Conservation (phyloP, 1,139 yeast genomes). For the Diutina siamensis region DNA sequence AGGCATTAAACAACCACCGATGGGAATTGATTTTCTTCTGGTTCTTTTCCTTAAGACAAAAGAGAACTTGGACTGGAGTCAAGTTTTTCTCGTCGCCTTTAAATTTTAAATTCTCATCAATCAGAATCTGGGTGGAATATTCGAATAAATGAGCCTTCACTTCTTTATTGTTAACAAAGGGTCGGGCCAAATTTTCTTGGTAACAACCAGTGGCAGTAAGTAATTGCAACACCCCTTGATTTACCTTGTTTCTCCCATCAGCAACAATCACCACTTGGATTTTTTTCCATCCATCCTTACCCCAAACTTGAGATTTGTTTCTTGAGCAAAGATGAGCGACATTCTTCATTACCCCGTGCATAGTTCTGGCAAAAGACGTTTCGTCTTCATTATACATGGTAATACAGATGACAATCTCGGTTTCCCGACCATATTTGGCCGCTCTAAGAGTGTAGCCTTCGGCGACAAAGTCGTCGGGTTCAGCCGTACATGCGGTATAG, state of each 20-base stretch:
- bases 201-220: constrained; percentile 91
- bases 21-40: constrained; percentile 89
- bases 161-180: constrained; percentile 78
- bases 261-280: constrained; percentile 82
- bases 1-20: constrained; percentile 88
- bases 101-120: constrained; percentile 75
- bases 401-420: constrained; percentile 79
- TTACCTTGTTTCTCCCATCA: constrained; percentile 85
- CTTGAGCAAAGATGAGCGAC: constrained; percentile 79
- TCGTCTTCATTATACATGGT: constrained; percentile 98
- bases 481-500: constrained; percentile 86
- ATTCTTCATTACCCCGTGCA: constrained; percentile 89
- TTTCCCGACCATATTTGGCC: constrained; percentile 74
- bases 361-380: constrained; percentile 73
- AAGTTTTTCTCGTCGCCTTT: constrained; percentile 69
- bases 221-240: constrained; percentile 71
- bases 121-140: constrained; percentile 81
- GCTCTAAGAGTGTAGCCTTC: constrained; percentile 81
- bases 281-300: constrained; percentile 91
- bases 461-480: constrained; percentile 71
- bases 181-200: constrained; percentile 93
- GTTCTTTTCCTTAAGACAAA: constrained; percentile 81
- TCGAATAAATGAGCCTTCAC: constrained; percentile 92
- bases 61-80: constrained; percentile 85
- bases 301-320: constrained; percentile 79